Conservation (phyloP, 495 filamentous ascomycete species). For the Amorphotheca resinae region DNA sequence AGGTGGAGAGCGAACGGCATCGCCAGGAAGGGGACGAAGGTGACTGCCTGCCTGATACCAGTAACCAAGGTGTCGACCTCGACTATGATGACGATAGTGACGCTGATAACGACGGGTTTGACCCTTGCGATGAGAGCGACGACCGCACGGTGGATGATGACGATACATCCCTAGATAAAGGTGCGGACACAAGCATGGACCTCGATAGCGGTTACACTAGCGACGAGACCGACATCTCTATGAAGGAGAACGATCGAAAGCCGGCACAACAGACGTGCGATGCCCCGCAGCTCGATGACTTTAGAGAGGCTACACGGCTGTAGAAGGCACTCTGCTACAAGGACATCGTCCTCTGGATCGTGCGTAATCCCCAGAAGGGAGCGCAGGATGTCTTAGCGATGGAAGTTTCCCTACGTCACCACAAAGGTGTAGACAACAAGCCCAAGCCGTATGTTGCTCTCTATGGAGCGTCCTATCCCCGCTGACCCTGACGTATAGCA, state of each 20-base stretch:
- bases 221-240: conserved; percentile 7
- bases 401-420: conserved; percentile 17
- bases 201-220: conserved; percentile 10
- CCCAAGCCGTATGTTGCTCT: conserved; percentile 22
- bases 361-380: conserved; percentile 18
- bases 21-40: conserved; percentile 1
- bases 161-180: neutral
- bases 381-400: conserved; percentile 18
- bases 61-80: neutral
- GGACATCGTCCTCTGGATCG: conserved; percentile 21
- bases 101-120: neutral
- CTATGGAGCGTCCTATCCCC: neutral
- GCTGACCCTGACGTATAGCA: conserved; percentile 12
- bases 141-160: neutral
- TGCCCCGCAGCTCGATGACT: conserved; percentile 2
- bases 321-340: conserved; percentile 20
- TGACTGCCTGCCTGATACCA: conserved; percentile 1
- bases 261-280: conserved; percentile 1
- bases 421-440: conserved; percentile 24
- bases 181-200: neutral
- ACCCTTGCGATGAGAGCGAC: conserved; percentile 2
- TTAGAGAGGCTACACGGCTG: conserved; percentile 7
- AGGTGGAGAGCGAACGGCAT: conserved; percentile 1
- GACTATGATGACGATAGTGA: conserved; percentile 10
- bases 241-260: conserved; percentile 2